Percentiles rank a stretch among this genome's conserved stretches.
Conservation (phyloP, 1,139 yeast genomes). For the Waltiozyma sp. region DNA sequence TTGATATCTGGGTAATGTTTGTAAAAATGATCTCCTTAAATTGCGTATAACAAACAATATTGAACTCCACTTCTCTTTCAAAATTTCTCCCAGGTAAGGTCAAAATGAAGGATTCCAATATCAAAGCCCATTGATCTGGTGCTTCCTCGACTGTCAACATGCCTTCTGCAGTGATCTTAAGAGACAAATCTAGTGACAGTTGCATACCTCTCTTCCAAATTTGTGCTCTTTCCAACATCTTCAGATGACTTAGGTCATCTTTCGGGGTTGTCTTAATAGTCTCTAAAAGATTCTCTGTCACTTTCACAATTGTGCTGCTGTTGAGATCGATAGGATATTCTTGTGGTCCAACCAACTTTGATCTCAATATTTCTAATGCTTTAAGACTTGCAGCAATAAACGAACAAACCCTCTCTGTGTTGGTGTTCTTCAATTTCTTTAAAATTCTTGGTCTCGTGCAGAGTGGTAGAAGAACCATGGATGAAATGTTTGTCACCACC, state of each 20-base stretch:
- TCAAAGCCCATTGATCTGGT: constrained; percentile 28
- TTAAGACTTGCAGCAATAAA: constrained; percentile 52
- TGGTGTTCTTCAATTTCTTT: constrained; percentile 22
- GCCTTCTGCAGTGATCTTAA: constrained; percentile 14
- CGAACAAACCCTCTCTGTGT: constrained; percentile 43
- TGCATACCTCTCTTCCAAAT: constrained; percentile 22
- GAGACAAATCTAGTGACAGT: constrained; percentile 22
- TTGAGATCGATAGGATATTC: constrained; percentile 30
- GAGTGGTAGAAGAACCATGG: constrained; percentile 45
- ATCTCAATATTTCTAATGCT: constrained; percentile 33
- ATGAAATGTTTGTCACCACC: constrained; percentile 43
- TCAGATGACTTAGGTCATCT: constrained; percentile 23
- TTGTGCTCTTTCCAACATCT: constrained; percentile 15
- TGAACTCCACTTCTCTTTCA: constrained; percentile 35
- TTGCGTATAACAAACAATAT: constrained; percentile 33
- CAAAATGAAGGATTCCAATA: constrained; percentile 32
- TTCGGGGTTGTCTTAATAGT: constrained; percentile 28
- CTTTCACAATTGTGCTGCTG: constrained; percentile 34
- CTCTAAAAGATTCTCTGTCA: constrained; percentile 29
- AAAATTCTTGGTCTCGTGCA: constrained; percentile 44
- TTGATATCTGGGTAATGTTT: constrained; percentile 20
- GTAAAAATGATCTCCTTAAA: constrained; percentile 35
- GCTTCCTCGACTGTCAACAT: constrained; percentile 5
- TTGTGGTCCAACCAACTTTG: constrained; percentile 25
- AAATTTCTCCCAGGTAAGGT: constrained; percentile 24